Evolutionary conservation across 352 stramenopile species (phyloP).

Genomic region (Phytophthora syringae): DNA sequence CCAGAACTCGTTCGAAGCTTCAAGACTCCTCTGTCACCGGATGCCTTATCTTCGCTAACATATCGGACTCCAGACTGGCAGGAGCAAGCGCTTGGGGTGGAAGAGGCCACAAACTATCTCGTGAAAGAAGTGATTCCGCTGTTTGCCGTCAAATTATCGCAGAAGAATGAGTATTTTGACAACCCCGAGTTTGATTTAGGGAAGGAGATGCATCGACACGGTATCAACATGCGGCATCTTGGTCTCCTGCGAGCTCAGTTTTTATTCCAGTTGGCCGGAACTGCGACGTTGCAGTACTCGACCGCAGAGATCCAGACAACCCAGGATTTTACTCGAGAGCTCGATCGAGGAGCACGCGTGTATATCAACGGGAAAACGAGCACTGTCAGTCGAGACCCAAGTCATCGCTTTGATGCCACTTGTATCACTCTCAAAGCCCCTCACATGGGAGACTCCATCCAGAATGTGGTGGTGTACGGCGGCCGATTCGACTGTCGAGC

Average conservation of each 20-base stretch:
- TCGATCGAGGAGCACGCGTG: slow-evolving; percentile 70
- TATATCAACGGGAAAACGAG: slow-evolving; percentile 70
- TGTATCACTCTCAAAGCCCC: slow-evolving; percentile 66
- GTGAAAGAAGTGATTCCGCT: slow-evolving; percentile 74
- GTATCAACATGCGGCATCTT: slow-evolving; percentile 92
- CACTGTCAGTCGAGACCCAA: slow-evolving; percentile 48
- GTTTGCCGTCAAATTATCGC: slow-evolving; percentile 84
- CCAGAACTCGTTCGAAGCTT: slow-evolving; percentile 80
- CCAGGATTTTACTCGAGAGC: slow-evolving; percentile 83
- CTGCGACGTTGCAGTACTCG: slow-evolving; percentile 82
- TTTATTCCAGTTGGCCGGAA: slow-evolving; percentile 75
- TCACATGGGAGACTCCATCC: slow-evolving; percentile 70
- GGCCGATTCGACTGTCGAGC: slow-evolving; percentile 68
- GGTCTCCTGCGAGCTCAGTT: slow-evolving; percentile 85
- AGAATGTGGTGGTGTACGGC: slow-evolving; percentile 74
- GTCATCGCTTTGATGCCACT: slow-evolving; percentile 59
- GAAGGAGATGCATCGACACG: slow-evolving; percentile 87
- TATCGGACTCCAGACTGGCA: slow-evolving; percentile 90
- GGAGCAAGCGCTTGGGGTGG: slow-evolving; percentile 61
- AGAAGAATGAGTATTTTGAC: slow-evolving; percentile 63
- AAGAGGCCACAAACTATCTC: slow-evolving; percentile 78
- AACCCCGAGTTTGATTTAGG: slow-evolving; percentile 61
- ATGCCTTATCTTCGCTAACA: slow-evolving; percentile 88
- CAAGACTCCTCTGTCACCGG: slow-evolving; percentile 69
- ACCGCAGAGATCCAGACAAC: slow-evolving; percentile 79